Base-by-base conservation (phyloP, 805 yeast species). In the Cyberlindnera saturnus region DNA sequence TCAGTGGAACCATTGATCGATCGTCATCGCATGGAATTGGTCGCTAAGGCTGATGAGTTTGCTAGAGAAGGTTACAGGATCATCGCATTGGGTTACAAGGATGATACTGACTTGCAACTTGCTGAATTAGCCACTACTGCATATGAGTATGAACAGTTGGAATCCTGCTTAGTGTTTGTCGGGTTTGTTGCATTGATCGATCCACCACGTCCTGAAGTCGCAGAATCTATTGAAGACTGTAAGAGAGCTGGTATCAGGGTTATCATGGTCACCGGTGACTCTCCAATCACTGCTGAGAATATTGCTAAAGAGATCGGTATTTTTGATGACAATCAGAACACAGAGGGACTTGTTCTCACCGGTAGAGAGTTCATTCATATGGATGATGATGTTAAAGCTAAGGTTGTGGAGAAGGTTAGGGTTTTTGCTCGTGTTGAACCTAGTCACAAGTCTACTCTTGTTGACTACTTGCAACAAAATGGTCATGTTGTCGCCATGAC, bases 401-500 rank as follows among this genome's bases (percentile, higher is more conserved):
- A 49, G 8, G 76, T 75, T 1, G 75, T 72, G 14, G 60, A 67
- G 36, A 75, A 69, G 1, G 68, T 72, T 33, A 71, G 69, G 31
- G 36, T 67, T 32, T 71, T 76, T 57, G 79, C 81, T 6, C 65
- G 82, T 44, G 77, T 79, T 47, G 80, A 79, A 37, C 81, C 82
- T 6, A 65, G 63, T 41, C 79, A 79, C 36, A 76, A 77, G 57
- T 73, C 70, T 14, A 52, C 73, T 36, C 67, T 76, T 61, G 77
- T 76, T 39, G 78, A 74, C 36, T 73, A 71, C 14, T 50, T 66
- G 33, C 74, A 70, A 44, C 56, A 62, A 37, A 50, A 63, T 14
- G 74, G 77, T 14, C 77, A 75, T 45, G 70, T 73, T 53, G 81
- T 77, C 39, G 84, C 81, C 17, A 78, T 78, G 84, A 74, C 79